Conservation (phyloP, 164 flowering plant genomes). For the Berberis thunbergii region DNA sequence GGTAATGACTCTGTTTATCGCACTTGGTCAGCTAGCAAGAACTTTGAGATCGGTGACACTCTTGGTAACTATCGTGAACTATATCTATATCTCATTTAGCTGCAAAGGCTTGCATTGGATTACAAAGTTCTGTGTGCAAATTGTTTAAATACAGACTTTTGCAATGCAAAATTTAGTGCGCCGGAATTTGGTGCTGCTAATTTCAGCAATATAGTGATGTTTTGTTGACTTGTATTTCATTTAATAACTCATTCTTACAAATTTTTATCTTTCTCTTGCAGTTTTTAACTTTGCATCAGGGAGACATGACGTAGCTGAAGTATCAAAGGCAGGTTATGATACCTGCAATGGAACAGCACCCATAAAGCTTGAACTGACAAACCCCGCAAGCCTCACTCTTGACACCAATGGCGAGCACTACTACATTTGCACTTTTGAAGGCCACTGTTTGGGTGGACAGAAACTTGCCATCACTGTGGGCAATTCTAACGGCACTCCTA, state of each 20-base stretch:
- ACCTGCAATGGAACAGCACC: conserved; percentile 20
- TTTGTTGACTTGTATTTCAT: not conserved
- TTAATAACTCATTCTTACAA: not conserved
- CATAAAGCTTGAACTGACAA: conserved; percentile 7
- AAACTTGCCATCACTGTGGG: conserved; percentile 9
- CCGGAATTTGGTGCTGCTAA: not conserved
- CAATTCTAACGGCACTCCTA: not conserved
- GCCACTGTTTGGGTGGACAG: conserved; percentile 15
- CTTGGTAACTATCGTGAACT: conserved; percentile 9
- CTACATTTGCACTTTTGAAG: conserved; percentile 19
- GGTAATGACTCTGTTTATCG: conserved; percentile 1
- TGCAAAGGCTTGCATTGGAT: no score
- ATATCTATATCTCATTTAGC: not conserved
- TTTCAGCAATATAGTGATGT: not conserved
- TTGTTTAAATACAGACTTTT: not conserved
- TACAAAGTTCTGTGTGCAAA: no score
- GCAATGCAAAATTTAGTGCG: not conserved
- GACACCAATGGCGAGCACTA: conserved; percentile 15
- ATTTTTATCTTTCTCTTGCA: conserved; percentile 5
- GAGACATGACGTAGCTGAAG: conserved; percentile 26
- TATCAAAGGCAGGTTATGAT: conserved; percentile 29
- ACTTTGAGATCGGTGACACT: conserved; percentile 15
- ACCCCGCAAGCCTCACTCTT: conserved; percentile 18
- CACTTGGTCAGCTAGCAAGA: conserved; percentile 12
- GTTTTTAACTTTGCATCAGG: conserved; percentile 35